phyloP scores from a whole-genome alignment of 148 eudicot genomes.

The Diospyros kaki region DNA sequence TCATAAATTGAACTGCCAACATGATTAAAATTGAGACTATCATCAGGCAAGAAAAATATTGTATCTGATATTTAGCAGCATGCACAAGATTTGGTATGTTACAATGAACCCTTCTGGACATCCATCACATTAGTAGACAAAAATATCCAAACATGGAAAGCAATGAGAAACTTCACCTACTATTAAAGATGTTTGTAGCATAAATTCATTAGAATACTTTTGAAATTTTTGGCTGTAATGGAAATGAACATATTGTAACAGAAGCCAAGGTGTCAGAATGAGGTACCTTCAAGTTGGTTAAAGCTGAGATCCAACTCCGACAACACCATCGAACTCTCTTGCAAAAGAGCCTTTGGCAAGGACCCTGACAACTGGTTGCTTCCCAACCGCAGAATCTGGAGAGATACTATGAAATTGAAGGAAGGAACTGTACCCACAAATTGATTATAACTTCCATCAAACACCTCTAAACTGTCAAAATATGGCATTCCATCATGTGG shows the following conservation, averaged over 20 bases:
- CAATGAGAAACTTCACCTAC: background rate
- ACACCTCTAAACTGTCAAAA: constrained; percentile 64
- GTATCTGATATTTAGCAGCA: background rate
- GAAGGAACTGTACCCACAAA: constrained; percentile 53
- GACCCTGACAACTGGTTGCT: constrained; percentile 53
- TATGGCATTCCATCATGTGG: constrained; percentile 62
- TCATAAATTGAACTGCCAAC: background rate
- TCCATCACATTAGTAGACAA: background rate
- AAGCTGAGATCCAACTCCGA: constrained; percentile 60
- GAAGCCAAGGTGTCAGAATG: background rate
- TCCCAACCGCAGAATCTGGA: constrained; percentile 49
- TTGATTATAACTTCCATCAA: constrained; percentile 58
- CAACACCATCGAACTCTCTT: constrained; percentile 61
- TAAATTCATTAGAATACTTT: background rate
- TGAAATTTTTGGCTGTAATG: background rate
- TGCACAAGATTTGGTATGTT: background rate
- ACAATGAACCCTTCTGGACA: background rate
- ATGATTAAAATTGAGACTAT: no score
- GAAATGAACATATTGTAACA: background rate
- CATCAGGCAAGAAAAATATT: background rate
- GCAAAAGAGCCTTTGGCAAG: constrained; percentile 56
- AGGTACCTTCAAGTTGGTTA: constrained; percentile 65
- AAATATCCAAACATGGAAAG: background rate
- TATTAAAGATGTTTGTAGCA: background rate
- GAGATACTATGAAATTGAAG: constrained; percentile 53